Percentiles rank a stretch among this genome's conserved stretches.
phyloP scores from a whole-genome alignment of 108 stramenopile genomes.

The Fistulifera solaris region DNA sequence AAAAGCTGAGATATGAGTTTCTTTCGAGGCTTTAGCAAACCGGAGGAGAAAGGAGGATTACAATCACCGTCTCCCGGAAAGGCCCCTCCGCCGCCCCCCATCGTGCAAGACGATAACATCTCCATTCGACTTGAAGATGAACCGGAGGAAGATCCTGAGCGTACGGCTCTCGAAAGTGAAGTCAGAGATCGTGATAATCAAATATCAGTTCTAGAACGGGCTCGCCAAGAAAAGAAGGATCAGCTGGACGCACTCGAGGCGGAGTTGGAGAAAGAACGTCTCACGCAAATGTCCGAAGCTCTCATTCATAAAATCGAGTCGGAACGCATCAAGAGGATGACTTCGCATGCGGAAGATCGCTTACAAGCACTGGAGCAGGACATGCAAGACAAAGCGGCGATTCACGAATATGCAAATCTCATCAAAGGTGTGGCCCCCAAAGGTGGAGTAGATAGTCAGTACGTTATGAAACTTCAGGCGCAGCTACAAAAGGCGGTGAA shows the following conservation, averaged over 20 bases:
- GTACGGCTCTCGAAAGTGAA: conserved; percentile 28
- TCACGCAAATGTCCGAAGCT: conserved; percentile 45
- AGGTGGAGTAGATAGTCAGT: conserved; percentile 43
- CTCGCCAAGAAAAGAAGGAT: conserved; percentile 36
- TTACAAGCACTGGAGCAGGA: conserved; percentile 52
- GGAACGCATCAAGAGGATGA: conserved; percentile 44
- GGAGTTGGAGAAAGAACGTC: conserved; percentile 40
- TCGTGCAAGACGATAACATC: conserved; percentile 3
- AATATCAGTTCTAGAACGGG: conserved; percentile 33
- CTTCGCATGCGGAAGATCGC: conserved; percentile 41
- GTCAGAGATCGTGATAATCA: conserved; percentile 34
- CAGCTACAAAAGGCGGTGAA: conserved; percentile 56
- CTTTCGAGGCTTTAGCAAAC: too few relatives aligned
- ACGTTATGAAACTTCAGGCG: conserved; percentile 47
- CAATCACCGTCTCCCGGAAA: too few relatives aligned
- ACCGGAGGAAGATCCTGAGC: conserved; percentile 5
- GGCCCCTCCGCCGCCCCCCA: conserved; percentile 1
- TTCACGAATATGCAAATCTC: conserved; percentile 54
- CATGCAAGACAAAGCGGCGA: conserved; percentile 53
- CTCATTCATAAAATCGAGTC: conserved; percentile 46
- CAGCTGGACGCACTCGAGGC: conserved; percentile 32
- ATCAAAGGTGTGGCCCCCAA: conserved; percentile 64
- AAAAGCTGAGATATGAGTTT: too few relatives aligned
- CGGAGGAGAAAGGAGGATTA: too few relatives aligned
- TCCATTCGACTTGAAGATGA: conserved; percentile 10